Conservation (phyloP, 75 land plant species). For the Selaginella tamariscina region DNA sequence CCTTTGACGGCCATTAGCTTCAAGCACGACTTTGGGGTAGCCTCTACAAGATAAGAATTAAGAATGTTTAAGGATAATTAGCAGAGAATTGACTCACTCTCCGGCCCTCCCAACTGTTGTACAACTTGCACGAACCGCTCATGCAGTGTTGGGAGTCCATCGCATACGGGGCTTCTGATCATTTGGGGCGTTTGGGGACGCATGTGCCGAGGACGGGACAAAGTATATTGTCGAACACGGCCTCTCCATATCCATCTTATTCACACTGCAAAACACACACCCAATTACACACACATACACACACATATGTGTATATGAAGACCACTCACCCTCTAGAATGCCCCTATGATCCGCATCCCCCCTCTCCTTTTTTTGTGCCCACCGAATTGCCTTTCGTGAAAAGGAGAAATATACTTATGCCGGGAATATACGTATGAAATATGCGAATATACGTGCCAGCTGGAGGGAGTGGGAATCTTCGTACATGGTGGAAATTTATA, state of each 20-base stretch:
- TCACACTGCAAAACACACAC: too few species aligned
- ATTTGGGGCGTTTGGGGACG: neutral
- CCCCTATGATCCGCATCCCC: neutral
- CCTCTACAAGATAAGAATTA: neutral
- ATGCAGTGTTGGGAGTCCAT: conserved; percentile 17
- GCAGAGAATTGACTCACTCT: conserved; percentile 10
- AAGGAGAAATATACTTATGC: neutral
- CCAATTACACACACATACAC: too few species aligned
- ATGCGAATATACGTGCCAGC: neutral
- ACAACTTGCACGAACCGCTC: conserved; percentile 15
- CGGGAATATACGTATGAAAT: neutral
- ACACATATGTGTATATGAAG: too few species aligned
- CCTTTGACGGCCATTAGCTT: neutral
- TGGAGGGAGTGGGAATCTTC: neutral
- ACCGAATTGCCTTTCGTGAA: neutral
- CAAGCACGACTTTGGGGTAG: neutral
- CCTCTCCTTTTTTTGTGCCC: neutral
- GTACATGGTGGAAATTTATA: neutral
- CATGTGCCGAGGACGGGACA: neutral
- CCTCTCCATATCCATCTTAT: neutral
- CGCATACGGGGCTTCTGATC: conserved; percentile 14
- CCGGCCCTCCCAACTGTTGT: conserved; percentile 11
- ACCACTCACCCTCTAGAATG: too few species aligned
- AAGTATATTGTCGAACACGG: neutral
- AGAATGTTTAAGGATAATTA: neutral